Percentiles rank a stretch among this genome's conserved stretches.
These are phyloP conservation scores for Globisporangium emineosum DNA, from an alignment of 352 stramenopile genomes.

Conservation along the genomic window DNA sequence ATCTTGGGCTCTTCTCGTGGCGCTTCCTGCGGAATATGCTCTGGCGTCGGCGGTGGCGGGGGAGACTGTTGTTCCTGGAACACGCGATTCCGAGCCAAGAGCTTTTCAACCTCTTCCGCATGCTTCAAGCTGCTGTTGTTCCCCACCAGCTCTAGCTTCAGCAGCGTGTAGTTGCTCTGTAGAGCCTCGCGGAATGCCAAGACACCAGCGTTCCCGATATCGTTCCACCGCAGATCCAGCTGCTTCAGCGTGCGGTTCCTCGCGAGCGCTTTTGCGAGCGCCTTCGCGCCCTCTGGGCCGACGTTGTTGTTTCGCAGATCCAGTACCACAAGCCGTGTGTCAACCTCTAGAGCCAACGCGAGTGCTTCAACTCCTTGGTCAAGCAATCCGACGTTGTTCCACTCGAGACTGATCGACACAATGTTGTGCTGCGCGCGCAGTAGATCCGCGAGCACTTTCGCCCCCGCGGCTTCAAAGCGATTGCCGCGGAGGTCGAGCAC, in stretches of 20 bases:
- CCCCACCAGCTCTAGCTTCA: constrained; percentile 61
- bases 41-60: neutral
- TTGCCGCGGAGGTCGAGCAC: constrained; percentile 71
- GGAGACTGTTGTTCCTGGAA: constrained; percentile 27
- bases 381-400: constrained; percentile 81
- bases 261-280: constrained; percentile 49
- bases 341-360: constrained; percentile 53
- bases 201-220: constrained; percentile 69
- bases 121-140: constrained; percentile 80
- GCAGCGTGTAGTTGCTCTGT: constrained; percentile 63
- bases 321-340: constrained; percentile 57
- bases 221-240: constrained; percentile 82
- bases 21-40: neutral
- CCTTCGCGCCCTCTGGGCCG: constrained; percentile 58
- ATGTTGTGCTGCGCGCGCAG: constrained; percentile 51
- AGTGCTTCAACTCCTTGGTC: constrained; percentile 70
- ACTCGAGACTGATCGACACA: constrained; percentile 68
- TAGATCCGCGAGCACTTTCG: constrained; percentile 46
- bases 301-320: constrained; percentile 88
- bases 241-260: constrained; percentile 66
- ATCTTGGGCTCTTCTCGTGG: neutral
- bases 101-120: constrained; percentile 55
- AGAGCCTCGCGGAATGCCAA: constrained; percentile 68
- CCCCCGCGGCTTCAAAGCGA: constrained; percentile 63
- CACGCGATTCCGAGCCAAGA: constrained; percentile 56